Evolutionary conservation across 164 flowering plant species (phyloP).

Genomic region (Saururus chinensis): DNA sequence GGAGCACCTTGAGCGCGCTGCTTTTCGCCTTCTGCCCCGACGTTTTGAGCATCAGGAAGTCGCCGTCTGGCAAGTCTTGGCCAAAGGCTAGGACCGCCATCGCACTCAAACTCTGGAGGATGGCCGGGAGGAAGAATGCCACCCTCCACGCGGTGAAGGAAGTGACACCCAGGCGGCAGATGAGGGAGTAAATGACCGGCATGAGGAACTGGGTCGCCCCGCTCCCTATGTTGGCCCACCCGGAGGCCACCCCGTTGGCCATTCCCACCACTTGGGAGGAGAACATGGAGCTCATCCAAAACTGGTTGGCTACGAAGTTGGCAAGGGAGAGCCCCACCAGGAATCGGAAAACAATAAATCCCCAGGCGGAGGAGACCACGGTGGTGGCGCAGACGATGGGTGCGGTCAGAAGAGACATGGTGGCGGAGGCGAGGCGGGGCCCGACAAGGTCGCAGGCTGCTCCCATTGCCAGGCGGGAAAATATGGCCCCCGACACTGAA

Average conservation of each 20-base stretch:
- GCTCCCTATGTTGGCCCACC: slow-evolving; percentile 91
- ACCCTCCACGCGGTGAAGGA: slow-evolving; percentile 74
- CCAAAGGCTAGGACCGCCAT: slow-evolving; percentile 45
- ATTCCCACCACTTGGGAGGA: slow-evolving; percentile 50
- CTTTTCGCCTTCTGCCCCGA: slow-evolving; percentile 56
- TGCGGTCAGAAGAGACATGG: slow-evolving; percentile 50
- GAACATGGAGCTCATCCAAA: slow-evolving; percentile 94
- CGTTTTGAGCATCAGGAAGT: slow-evolving; percentile 34
- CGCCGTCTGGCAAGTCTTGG: slow-evolving; percentile 77
- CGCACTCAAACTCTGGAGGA: slow-evolving; percentile 50
- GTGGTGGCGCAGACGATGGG: slow-evolving; percentile 55
- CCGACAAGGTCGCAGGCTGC: slow-evolving; percentile 73
- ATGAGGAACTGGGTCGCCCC: slow-evolving; percentile 80
- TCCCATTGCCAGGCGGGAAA: slow-evolving; percentile 71
- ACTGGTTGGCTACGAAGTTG: slow-evolving; percentile 77
- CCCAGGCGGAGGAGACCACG: slow-evolving; percentile 24
- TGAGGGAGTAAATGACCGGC: slow-evolving; percentile 52
- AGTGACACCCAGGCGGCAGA: slow-evolving; percentile 28
- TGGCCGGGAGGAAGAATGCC: slow-evolving; percentile 72
- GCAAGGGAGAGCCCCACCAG: slow-evolving; percentile 74
- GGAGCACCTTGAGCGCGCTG: slow-evolving; percentile 31
- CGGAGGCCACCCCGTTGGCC: slow-evolving; percentile 68
- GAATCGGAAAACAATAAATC: slow-evolving; percentile 62
- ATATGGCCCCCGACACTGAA: slow-evolving; percentile 70
- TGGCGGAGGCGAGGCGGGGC: slow-evolving; percentile 63